Conservation (phyloP, 1,139 yeast species). For the Debaryomyces fabryi region DNA sequence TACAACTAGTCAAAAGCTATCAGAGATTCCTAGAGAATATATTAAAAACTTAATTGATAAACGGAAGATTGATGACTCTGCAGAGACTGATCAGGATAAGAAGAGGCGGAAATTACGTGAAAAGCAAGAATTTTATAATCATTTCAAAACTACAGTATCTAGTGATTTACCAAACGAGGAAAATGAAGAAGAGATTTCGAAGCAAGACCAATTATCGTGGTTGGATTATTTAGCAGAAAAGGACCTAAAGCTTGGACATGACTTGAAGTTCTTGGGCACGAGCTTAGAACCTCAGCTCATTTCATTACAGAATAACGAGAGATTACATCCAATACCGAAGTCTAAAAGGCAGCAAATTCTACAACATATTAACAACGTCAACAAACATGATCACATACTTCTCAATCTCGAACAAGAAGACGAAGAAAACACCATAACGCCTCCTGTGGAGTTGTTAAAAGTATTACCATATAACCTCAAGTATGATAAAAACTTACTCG, state of each 20-base stretch:
- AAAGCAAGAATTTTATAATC: conserved; percentile 46
- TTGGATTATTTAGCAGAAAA: conserved; percentile 46
- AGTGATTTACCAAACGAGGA: conserved; percentile 28
- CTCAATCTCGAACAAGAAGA: conserved; percentile 18
- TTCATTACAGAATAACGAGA: conserved; percentile 30
- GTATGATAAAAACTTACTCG: conserved; percentile 27
- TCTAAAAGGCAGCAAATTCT: conserved; percentile 25
- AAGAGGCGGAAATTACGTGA: conserved; percentile 27
- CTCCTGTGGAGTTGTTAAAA: conserved; percentile 23
- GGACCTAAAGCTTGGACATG: conserved; percentile 47
- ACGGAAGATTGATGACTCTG: conserved; percentile 34
- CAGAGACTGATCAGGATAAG: conserved; percentile 32
- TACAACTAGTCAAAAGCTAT: conserved; percentile 28
- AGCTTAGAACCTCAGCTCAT: conserved; percentile 32
- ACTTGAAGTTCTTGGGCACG: conserved; percentile 40
- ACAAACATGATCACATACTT: conserved; percentile 35
- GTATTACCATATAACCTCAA: conserved; percentile 37
- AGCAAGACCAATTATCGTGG: conserved; percentile 39
- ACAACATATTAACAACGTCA: conserved; percentile 24
- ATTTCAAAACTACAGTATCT: conserved; percentile 30
- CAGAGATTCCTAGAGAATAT: conserved; percentile 35
- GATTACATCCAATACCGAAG: conserved; percentile 34
- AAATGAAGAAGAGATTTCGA: conserved; percentile 32
- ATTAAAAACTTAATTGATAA: conserved; percentile 43
- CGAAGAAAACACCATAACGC: conserved; percentile 21